phyloP scores from a whole-genome alignment of 2,329 filamentous ascomycete genomes.

The Blumeriella jaapii region DNA sequence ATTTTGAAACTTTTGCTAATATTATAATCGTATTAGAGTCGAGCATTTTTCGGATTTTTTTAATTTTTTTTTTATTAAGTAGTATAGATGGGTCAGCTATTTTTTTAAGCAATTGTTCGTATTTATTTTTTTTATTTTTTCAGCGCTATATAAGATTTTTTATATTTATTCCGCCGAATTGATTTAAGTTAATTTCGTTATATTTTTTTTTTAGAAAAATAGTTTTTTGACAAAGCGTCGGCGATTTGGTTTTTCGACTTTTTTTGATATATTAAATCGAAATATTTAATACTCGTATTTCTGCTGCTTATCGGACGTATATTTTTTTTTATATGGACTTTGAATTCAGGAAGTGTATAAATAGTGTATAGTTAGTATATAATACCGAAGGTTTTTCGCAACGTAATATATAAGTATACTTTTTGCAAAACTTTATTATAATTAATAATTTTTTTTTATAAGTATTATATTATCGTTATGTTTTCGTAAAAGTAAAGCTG shows the following conservation, averaged over 20 bases:
- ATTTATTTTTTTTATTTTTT: neutral
- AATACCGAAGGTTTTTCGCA: too few relatives aligned
- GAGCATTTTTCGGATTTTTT: too few relatives aligned
- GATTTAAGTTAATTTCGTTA: neutral
- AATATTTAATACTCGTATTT: too few relatives aligned
- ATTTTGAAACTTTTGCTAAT: neutral
- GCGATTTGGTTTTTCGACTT: too few relatives aligned
- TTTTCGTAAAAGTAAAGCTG: too few relatives aligned
- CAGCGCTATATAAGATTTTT: neutral
- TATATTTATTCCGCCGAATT: neutral
- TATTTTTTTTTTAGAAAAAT: neutral
- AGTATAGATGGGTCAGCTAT: neutral
- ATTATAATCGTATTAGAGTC: too few relatives aligned
- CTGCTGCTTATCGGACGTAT: neutral
- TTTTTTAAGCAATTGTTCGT: slow-evolving; percentile 1
- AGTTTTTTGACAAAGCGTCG: neutral
- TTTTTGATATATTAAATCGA: too few relatives aligned
- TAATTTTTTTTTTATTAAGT: too few relatives aligned
- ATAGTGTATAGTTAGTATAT: neutral
- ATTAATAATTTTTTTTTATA: too few relatives aligned
- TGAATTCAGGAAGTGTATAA: neutral
- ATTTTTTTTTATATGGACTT: neutral
- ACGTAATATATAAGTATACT: too few relatives aligned
- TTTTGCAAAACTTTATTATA: too few relatives aligned
- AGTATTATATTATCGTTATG: too few relatives aligned